Percentiles rank a stretch among this genome's conserved stretches.
These are phyloP conservation scores for Colletotrichum eremochloae DNA, from an alignment of 2,329 filamentous ascomycete species.

Conservation along the genomic window DNA sequence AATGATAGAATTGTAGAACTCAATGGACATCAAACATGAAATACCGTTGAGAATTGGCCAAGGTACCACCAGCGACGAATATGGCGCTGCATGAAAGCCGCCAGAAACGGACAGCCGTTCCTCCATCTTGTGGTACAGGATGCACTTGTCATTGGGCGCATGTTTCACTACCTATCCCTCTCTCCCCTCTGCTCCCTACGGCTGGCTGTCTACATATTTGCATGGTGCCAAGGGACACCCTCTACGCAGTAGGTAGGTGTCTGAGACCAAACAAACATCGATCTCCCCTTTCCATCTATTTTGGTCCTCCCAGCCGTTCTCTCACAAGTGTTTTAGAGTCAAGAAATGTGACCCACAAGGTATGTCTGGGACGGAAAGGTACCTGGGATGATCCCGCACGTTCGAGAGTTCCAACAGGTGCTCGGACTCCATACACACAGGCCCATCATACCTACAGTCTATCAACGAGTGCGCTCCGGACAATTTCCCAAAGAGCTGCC, in stretches of 20 bases:
- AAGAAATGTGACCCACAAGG: conserved; percentile 2
- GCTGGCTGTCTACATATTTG: conserved; percentile 27
- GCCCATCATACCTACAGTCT: neutral
- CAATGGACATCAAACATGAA: neutral
- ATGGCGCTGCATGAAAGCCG: conserved; percentile 5
- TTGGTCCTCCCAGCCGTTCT: conserved; percentile 7
- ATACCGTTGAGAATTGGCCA: neutral
- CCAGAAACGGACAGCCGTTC: neutral
- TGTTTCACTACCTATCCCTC: conserved; percentile 23
- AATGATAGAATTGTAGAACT: neutral
- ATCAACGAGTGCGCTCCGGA: neutral
- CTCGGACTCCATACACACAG: conserved; percentile 27
- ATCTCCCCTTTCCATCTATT: conserved; percentile 33
- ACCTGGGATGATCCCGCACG: conserved; percentile 36
- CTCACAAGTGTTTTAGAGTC: conserved; percentile 21
- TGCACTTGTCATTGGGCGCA: conserved; percentile 31
- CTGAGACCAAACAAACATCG: conserved; percentile 24
- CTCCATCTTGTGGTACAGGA: conserved; percentile 14
- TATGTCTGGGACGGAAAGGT: conserved; percentile 24
- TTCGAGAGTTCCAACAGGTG: conserved; percentile 29
- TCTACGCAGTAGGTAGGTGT: neutral
- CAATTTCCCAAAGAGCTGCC: no score
- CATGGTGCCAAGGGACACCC: conserved; percentile 16
- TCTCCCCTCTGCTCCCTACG: conserved; percentile 16
- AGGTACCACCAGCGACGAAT: neutral